Evolutionary conservation across 2,329 filamentous ascomycete genomes (phyloP).

Genomic region (Colletotrichum sp.): DNA sequence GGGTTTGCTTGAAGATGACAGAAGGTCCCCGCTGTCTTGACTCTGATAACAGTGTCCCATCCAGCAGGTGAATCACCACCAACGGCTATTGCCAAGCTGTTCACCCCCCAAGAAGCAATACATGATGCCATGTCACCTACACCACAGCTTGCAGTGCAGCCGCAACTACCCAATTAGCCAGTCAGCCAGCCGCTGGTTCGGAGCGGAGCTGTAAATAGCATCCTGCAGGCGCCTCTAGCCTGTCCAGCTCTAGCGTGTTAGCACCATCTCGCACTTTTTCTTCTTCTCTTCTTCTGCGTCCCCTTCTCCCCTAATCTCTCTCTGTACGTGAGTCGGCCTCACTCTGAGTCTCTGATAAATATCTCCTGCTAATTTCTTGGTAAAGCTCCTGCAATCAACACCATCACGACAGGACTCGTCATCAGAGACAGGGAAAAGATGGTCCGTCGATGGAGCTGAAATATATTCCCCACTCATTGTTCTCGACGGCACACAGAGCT

Average conservation of each 20-base stretch:
- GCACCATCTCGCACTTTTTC: not conserved
- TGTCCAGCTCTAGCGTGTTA: not conserved
- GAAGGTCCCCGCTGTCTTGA: not conserved
- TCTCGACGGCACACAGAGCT: not conserved
- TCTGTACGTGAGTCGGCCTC: not conserved
- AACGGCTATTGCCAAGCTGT: conserved; percentile 17
- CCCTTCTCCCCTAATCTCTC: not conserved
- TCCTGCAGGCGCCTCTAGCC: conserved; percentile 7
- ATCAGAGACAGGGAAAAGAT: not conserved
- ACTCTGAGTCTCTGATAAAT: not conserved
- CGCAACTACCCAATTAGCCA: not conserved
- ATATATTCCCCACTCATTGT: not conserved
- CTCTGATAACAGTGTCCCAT: conserved; percentile 1
- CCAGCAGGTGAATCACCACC: not conserved
- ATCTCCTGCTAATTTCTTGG: not conserved
- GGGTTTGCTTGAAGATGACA: not conserved
- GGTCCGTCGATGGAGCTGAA: not conserved
- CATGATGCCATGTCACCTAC: not conserved
- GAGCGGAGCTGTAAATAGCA: conserved; percentile 5
- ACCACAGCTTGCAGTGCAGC: not conserved
- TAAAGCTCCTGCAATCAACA: not conserved
- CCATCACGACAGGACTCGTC: not conserved
- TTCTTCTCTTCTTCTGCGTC: not conserved
- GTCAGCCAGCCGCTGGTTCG: not conserved
- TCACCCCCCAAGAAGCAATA: not conserved